Percentiles rank a stretch among this genome's conserved stretches.
Conservation (phyloP, 2,329 filamentous ascomycete species). For the Rosellinia necatrix region DNA sequence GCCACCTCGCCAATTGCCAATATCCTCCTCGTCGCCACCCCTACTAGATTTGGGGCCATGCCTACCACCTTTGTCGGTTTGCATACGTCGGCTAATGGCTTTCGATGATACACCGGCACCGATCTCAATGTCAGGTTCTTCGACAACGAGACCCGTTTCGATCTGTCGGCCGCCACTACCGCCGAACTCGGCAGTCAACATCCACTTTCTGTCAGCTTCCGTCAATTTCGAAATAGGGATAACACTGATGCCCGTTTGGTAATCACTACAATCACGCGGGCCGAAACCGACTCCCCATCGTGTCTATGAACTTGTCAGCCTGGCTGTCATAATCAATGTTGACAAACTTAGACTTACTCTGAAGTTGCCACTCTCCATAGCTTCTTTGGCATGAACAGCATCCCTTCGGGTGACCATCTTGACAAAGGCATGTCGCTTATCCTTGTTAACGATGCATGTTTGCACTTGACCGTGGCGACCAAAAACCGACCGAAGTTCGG, state of each 20-base stretch:
- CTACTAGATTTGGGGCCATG: conserved; percentile 68
- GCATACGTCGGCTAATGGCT: conserved; percentile 72
- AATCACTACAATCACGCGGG: conserved; percentile 95
- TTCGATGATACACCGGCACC: conserved; percentile 97
- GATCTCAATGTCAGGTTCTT: conserved; percentile 98
- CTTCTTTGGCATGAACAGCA: conserved; percentile 80
- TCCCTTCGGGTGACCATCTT: conserved; percentile 94
- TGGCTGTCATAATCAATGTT: conserved; percentile 9
- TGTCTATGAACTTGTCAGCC: conserved; percentile 60
- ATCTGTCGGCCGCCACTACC: conserved; percentile 86
- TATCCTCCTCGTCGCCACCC: conserved; percentile 39
- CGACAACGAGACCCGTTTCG: conserved; percentile 82
- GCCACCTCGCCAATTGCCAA: conserved; percentile 38
- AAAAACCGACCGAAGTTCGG: conserved; percentile 82
- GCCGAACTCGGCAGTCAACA: conserved; percentile 89
- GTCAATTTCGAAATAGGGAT: conserved; percentile 93
- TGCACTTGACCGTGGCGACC: conserved; percentile 84
- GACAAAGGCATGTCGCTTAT: conserved; percentile 97
- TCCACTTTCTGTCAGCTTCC: conserved; percentile 96
- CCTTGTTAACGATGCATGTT: conserved; percentile 96
- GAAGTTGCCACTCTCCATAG: conserved; percentile 81
- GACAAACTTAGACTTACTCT: conserved; percentile 58
- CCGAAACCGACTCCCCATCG: conserved; percentile 98
- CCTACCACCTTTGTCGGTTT: conserved; percentile 68
- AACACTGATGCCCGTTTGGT: conserved; percentile 85